Evolutionary conservation across 2,329 filamentous ascomycete species (phyloP), one percentile per base, ranked within the genome.

Genomic region (Nothopassalora personata): DNA sequence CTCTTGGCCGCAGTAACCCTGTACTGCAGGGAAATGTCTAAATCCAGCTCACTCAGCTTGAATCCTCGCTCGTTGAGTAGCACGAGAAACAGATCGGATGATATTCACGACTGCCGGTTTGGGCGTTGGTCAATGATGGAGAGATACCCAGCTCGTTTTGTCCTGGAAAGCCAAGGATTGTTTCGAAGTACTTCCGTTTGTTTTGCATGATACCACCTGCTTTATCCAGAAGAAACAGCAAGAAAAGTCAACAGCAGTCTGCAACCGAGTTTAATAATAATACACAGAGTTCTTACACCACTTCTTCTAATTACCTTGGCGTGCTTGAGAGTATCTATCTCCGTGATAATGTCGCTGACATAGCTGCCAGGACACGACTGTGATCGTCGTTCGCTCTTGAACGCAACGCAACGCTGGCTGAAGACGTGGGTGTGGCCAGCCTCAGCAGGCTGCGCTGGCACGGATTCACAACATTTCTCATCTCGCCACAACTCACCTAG

Each of bases 1-100:
- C 71, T 2, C 71, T 78, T 39, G 76, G 76, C 59, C 69, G 70
- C 39, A 65, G 74, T 63, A 78, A 78, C 73, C 75, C 76, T 4
- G 76, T 78, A 45, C 71, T 76, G 65, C 73, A 73, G 53, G 75
- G 77, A 54, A 54, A 60, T 33, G 71, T 70, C 56, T 75, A 73
- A 66, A 33, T 47, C 5, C 49, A 31, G 49, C 27, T 23, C 19
- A 47, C 53, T 50, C 31, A 52, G 52, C 50, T 55, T 52, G 47
- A 50, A 50, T 46, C 55, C 49, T 53, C 50, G 56, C 53, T 59
- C 46, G 53, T 58, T 53, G 23, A 19, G 28, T 28, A 46, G 18
- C 23, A 56, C 46, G 54, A 60, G 56, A 58, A 31, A 47, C 47
- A 56, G 52, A 50, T 60, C 52, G 45, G 49, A 60, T 54, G 56